These are phyloP conservation scores for Omphalotus olearius DNA, from an alignment of 1,284 basidiomycete species.

Conservation along the genomic window DNA sequence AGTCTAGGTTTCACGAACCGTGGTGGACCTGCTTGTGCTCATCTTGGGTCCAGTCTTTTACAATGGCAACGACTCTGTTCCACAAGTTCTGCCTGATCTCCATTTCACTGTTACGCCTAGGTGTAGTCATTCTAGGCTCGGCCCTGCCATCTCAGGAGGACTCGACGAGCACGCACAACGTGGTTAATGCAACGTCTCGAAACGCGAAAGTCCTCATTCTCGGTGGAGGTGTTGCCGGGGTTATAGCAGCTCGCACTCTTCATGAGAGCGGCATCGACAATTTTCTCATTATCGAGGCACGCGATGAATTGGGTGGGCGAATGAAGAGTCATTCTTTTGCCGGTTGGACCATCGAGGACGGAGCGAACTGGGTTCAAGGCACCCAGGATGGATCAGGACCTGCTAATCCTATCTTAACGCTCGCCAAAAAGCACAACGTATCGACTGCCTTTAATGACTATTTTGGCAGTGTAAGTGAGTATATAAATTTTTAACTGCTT, in stretches of 20 bases:
- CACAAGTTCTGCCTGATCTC: too few species aligned
- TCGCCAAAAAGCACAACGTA: constrained; percentile 56
- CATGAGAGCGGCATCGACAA: constrained; percentile 52
- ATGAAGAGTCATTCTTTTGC: constrained; percentile 47
- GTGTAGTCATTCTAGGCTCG: too few species aligned
- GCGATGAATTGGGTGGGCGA: constrained; percentile 56
- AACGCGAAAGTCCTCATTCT: constrained; percentile 28
- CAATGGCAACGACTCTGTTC: too few species aligned
- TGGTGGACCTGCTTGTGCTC: too few species aligned
- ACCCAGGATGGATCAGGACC: constrained; percentile 46
- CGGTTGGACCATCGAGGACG: constrained; percentile 50
- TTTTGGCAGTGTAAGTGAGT: constrained; percentile 47
- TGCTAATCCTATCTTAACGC: constrained; percentile 56
- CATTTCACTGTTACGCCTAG: too few species aligned
- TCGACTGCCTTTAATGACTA: constrained; percentile 40
- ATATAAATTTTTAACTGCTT: background rate
- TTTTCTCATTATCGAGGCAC: constrained; percentile 56
- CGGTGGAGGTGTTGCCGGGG: constrained; percentile 64
- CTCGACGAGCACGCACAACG: too few species aligned
- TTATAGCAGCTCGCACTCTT: constrained; percentile 61
- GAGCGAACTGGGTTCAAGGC: constrained; percentile 73
- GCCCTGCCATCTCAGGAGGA: too few species aligned
- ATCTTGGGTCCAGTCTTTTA: too few species aligned
- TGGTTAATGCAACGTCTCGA: background rate
- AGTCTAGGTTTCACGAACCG: too few species aligned